phyloP scores from a whole-genome alignment of 352 stramenopile genomes.

The Thalassiosira ordinaria region DNA sequence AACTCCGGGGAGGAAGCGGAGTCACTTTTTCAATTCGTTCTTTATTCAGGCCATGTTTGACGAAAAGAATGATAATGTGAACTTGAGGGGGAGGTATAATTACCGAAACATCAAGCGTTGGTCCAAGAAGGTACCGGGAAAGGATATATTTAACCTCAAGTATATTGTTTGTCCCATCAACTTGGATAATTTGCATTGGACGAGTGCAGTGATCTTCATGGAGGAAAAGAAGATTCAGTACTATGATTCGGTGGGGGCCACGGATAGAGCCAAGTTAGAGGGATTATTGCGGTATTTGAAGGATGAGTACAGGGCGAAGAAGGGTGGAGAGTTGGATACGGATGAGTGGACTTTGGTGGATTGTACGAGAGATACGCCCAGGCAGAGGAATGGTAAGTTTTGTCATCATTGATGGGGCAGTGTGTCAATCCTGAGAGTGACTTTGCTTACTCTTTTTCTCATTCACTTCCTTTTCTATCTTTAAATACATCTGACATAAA shows the following conservation, averaged over 20 bases:
- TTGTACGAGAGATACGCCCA: conserved; percentile 65
- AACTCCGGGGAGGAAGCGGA: conserved; percentile 44
- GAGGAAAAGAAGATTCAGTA: conserved; percentile 68
- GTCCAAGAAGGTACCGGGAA: conserved; percentile 65
- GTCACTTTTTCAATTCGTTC: conserved; percentile 68
- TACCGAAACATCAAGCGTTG: conserved; percentile 68
- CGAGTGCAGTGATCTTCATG: conserved; percentile 59
- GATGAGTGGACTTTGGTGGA: conserved; percentile 78
- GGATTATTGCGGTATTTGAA: conserved; percentile 65
- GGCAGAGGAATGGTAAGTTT: conserved; percentile 59
- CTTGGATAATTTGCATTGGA: conserved; percentile 71
- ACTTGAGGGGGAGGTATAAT: conserved; percentile 46
- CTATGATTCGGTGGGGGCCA: conserved; percentile 63
- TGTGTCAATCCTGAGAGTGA: neutral
- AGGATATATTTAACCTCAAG: conserved; percentile 73
- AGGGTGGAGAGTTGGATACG: conserved; percentile 51
- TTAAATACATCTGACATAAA: conserved; percentile 26
- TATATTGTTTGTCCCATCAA: conserved; percentile 71
- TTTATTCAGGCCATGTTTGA: conserved; percentile 71
- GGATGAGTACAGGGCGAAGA: conserved; percentile 64
- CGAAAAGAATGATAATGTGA: conserved; percentile 44
- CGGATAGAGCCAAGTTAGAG: conserved; percentile 46
- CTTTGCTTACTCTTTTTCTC: conserved; percentile 6
- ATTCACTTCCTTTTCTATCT: neutral
- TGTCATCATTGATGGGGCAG: conserved; percentile 8